Conservation (phyloP, 2,329 filamentous ascomycete genomes). For the Claviceps humidiphila region DNA sequence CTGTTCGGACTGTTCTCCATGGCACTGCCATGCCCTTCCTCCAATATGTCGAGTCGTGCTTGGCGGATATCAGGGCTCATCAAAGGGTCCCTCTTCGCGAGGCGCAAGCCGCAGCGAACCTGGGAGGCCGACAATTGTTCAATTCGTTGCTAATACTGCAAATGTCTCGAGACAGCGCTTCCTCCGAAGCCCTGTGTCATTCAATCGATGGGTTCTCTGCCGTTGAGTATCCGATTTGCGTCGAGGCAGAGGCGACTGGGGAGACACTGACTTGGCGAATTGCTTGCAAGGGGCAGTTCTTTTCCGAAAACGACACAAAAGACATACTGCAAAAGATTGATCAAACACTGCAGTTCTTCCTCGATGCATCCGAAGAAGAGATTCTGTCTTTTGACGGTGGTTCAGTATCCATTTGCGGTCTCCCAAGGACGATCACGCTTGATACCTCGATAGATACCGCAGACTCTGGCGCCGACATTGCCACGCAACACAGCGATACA, state of each 20-base stretch:
- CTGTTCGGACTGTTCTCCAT: constrained; percentile 59
- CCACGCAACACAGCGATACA: background rate
- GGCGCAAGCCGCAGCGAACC: constrained; percentile 34
- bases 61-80: constrained; percentile 51
- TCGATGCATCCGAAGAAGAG: constrained; percentile 32
- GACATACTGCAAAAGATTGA: constrained; percentile 48
- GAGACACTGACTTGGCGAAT: constrained; percentile 53
- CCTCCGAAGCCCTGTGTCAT: constrained; percentile 32
- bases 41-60: constrained; percentile 57
- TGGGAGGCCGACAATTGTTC: constrained; percentile 30
- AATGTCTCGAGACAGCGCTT: constrained; percentile 14
- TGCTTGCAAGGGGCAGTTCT: constrained; percentile 49
- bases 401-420: constrained; percentile 50
- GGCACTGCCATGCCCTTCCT: constrained; percentile 53
- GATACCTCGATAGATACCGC: background rate
- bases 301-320: constrained; percentile 31
- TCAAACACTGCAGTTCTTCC: constrained; percentile 40
- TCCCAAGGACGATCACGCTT: constrained; percentile 23
- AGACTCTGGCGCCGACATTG: background rate
- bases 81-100: constrained; percentile 69
- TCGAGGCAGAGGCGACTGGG: constrained; percentile 58
- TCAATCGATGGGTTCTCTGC: constrained; percentile 52
- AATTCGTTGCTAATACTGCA: constrained; percentile 46
- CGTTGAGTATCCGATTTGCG: constrained; percentile 70
- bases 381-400: constrained; percentile 40